phyloP scores from a whole-genome alignment of 495 filamentous ascomycete species.

The Lophium mytilinum region DNA sequence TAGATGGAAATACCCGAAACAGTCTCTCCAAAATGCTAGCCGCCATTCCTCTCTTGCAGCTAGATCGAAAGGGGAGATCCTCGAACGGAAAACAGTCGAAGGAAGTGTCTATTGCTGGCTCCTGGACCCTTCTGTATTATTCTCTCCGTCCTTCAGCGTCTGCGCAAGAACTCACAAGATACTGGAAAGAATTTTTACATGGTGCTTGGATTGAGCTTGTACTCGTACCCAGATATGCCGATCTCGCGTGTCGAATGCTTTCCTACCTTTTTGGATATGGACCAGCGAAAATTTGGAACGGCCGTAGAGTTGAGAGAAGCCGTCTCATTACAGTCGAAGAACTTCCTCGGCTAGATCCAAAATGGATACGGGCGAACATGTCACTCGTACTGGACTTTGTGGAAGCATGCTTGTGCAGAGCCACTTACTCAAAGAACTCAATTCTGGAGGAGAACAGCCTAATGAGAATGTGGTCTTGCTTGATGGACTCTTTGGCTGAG shows the following conservation, averaged over 20 bases:
- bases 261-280: conserved; percentile 57
- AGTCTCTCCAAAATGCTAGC: conserved; percentile 58
- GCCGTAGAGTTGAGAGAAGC: conserved; percentile 55
- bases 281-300: conserved; percentile 57
- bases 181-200: conserved; percentile 71
- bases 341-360: conserved; percentile 68
- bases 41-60: conserved; percentile 59
- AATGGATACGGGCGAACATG: conserved; percentile 76
- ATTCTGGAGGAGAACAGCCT: conserved; percentile 41
- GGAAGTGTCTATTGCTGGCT: conserved; percentile 55
- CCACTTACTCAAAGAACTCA: conserved; percentile 43
- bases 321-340: conserved; percentile 56
- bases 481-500: conserved; percentile 60
- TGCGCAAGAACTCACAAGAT: conserved; percentile 54
- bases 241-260: conserved; percentile 54
- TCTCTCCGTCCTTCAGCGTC: conserved; percentile 62
- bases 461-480: conserved; percentile 54
- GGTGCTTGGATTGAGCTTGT: conserved; percentile 44
- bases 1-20: conserved; percentile 50
- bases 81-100: conserved; percentile 42
- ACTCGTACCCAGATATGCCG: conserved; percentile 5
- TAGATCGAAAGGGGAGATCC: conserved; percentile 56
- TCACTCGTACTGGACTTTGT: conserved; percentile 53
- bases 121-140: conserved; percentile 81
- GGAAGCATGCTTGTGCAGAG: conserved; percentile 51